A percentile compares a stretch with the other conserved stretches of the same genome.
Evolutionary conservation across 768 basidiomycete species (phyloP).

Genomic region (Hericium erinaceus): DNA sequence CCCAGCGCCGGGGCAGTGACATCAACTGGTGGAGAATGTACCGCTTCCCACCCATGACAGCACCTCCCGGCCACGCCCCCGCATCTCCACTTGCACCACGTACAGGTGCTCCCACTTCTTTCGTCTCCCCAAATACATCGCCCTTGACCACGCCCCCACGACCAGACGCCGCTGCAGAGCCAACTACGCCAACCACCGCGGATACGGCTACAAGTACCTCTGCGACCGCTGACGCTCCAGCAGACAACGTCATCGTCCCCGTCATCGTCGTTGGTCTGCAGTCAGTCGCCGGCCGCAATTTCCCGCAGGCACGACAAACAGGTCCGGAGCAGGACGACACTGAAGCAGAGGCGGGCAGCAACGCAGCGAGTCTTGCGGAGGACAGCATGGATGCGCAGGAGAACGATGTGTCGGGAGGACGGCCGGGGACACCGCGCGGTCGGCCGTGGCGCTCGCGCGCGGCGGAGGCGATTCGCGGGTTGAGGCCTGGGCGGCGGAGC

Average conservation of each 20-base stretch:
- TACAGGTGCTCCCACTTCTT: background rate
- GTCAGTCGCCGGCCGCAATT: constrained; percentile 45
- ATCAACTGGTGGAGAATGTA: constrained; percentile 82
- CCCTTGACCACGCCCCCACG: background rate
- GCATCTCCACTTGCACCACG: background rate
- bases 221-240: constrained; percentile 6
- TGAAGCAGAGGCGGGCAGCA: background rate
- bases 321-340: background rate
- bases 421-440: constrained; percentile 19
- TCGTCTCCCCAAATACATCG: background rate
- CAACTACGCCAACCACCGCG: constrained; percentile 2
- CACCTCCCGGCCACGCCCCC: constrained; percentile 20
- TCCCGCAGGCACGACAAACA: too few relatives aligned
- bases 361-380: background rate
- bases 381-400: background rate
- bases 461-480: constrained; percentile 49
- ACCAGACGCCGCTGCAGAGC: background rate
- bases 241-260: constrained; percentile 48
- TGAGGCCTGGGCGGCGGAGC: constrained; percentile 26
- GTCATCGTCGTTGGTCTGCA: constrained; percentile 81
- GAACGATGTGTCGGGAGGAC: background rate
- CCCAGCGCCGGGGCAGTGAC: constrained; percentile 32
- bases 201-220: constrained; percentile 13
- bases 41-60: constrained; percentile 63
- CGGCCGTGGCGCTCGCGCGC: constrained; percentile 54